Conservation (phyloP, 306 rosid species). For the Fragaria ananassa region DNA sequence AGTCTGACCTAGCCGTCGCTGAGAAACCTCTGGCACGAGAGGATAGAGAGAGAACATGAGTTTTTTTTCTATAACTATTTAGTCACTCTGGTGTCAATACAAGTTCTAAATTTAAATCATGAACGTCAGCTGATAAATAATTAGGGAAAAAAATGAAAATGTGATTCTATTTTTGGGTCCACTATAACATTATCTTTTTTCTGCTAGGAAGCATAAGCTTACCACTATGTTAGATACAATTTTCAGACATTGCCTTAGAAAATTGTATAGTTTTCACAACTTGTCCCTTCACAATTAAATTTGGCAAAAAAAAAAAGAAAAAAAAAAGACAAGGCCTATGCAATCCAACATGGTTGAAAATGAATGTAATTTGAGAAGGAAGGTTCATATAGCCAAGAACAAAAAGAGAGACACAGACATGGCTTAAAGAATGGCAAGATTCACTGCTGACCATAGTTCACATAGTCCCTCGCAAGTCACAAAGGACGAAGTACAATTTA, state of each 20-base stretch:
- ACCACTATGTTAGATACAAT: neutral
- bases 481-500: too few species aligned
- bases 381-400: slow-evolving; percentile 6
- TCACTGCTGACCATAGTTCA: neutral
- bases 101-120: neutral
- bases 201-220: neutral
- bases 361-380: neutral
- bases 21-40: too few species aligned
- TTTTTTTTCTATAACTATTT: neutral
- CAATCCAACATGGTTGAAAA: neutral
- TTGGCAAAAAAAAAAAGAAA: neutral
- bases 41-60: too few species aligned
- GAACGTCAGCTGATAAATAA: neutral
- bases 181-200: neutral
- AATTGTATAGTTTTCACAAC: neutral
- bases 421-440: slow-evolving; percentile 1
- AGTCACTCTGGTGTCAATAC: too few species aligned
- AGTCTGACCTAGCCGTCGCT: too few species aligned
- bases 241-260: neutral
- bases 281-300: neutral
- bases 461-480: neutral
- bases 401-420: neutral
- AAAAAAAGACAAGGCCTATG: neutral
- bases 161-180: neutral
- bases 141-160: too few species aligned